A percentile compares a stretch with the other conserved stretches of the same genome.
Evolutionary conservation across 257 asterid species (phyloP).

Genomic region (Petrea volubilis): DNA sequence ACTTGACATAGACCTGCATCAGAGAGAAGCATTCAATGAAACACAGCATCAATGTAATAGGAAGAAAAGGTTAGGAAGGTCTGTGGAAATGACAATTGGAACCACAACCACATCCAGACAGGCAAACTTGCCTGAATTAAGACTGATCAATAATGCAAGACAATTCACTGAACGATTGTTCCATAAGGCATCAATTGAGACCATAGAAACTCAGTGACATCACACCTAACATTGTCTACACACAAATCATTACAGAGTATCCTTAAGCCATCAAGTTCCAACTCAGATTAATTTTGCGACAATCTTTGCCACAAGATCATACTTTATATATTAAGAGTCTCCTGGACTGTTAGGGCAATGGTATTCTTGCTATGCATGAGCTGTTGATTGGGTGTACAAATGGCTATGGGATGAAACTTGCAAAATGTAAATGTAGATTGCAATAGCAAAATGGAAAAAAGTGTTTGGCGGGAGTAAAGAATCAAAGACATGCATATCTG

Average conservation of each 20-base stretch:
- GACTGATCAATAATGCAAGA: not conserved
- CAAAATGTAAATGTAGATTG: not conserved
- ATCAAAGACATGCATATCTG: not conserved
- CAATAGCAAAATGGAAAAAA: constrained; percentile 4
- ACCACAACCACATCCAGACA: not conserved
- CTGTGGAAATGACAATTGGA: constrained; percentile 7
- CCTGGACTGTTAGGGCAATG: not conserved
- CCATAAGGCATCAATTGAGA: not conserved
- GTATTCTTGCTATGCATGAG: not conserved
- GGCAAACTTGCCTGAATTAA: constrained; percentile 9
- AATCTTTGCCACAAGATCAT: not conserved
- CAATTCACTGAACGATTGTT: constrained; percentile 7
- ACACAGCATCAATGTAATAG: constrained; percentile 13
- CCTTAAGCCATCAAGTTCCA: not conserved
- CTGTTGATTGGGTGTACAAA: constrained; percentile 4
- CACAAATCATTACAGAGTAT: not conserved
- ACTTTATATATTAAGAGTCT: not conserved
- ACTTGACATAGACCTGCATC: constrained; percentile 82
- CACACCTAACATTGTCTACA: not conserved
- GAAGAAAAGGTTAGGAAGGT: not conserved
- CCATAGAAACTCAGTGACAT: not conserved
- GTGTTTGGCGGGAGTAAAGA: constrained; percentile 1
- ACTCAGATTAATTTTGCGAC: not conserved
- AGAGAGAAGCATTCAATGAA: constrained; percentile 22
- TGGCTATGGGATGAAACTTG: not conserved